Percentiles rank a stretch among this genome's conserved stretches.
Evolutionary conservation across 345 rosid species (phyloP).

Genomic region (Jatropha curcas): DNA sequence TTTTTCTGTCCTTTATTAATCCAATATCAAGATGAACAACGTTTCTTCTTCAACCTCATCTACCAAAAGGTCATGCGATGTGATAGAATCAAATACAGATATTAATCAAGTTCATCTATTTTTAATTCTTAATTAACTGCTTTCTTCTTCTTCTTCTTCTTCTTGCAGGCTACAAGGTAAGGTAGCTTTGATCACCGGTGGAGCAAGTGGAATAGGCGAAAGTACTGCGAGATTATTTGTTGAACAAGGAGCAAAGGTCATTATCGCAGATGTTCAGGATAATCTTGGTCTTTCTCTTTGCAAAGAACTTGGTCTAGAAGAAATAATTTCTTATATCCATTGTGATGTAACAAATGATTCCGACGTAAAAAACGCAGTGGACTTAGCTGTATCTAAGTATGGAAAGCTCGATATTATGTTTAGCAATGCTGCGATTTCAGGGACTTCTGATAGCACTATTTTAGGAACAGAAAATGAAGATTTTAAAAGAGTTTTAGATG

Average conservation of each 20-base stretch:
- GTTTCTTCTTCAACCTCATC: too few relatives aligned
- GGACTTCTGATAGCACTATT: neutral
- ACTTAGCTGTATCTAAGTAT: conserved; percentile 22
- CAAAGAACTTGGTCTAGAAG: conserved; percentile 5
- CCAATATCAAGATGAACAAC: too few relatives aligned
- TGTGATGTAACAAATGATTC: conserved; percentile 28
- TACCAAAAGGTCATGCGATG: too few relatives aligned
- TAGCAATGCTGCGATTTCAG: conserved; percentile 28
- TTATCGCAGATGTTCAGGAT: conserved; percentile 38
- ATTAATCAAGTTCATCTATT: neutral
- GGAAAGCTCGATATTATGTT: conserved; percentile 39
- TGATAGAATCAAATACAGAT: too few relatives aligned
- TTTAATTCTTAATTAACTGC: too few relatives aligned
- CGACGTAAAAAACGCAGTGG: conserved; percentile 26
- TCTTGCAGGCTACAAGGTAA: conserved; percentile 35
- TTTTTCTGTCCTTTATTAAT: too few relatives aligned
- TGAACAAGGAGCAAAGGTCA: conserved; percentile 34
- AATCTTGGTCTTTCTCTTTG: conserved; percentile 33
- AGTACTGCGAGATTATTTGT: conserved; percentile 24
- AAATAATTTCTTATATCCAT: conserved; percentile 23
- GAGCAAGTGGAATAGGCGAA: conserved; percentile 33
- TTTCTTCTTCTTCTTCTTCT: neutral
- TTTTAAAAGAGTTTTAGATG: conserved; percentile 17
- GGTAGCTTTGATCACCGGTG: conserved; percentile 37
- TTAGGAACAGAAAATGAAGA: neutral